phyloP scores from a whole-genome alignment of 2,329 filamentous ascomycete genomes.

The Pyrenochaeta sp. region DNA sequence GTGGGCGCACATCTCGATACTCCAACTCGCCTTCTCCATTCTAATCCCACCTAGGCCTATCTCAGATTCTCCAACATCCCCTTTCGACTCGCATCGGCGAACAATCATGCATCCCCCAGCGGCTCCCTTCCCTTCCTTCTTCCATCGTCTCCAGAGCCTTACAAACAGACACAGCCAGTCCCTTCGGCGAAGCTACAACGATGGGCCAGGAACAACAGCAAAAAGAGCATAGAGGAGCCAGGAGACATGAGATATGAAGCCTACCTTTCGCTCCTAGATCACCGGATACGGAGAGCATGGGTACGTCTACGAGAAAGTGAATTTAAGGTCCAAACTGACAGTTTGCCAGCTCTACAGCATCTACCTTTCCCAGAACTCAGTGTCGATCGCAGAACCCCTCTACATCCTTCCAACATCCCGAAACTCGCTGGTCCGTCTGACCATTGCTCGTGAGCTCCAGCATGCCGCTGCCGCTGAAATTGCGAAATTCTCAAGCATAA shows the following conservation, averaged over 20 bases:
- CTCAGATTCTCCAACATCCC: conserved; percentile 77
- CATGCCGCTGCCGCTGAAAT: conserved; percentile 78
- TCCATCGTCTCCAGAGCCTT: conserved; percentile 51
- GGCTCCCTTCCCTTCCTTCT: conserved; percentile 89
- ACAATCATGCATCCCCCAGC: conserved; percentile 90
- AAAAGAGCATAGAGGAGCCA: conserved; percentile 51
- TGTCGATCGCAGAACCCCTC: conserved; percentile 69
- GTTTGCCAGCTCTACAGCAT: conserved; percentile 72
- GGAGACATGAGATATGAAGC: conserved; percentile 70
- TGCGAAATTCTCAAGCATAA: conserved; percentile 66
- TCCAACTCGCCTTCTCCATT: conserved; percentile 1
- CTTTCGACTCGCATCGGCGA: conserved; percentile 74
- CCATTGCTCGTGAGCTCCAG: conserved; percentile 72
- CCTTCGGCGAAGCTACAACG: conserved; percentile 71
- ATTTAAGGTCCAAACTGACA: conserved; percentile 6
- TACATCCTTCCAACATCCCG: conserved; percentile 72
- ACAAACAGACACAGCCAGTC: conserved; percentile 55
- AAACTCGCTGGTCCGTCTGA: conserved; percentile 67
- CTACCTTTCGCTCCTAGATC: conserved; percentile 79
- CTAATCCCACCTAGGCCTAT: conserved; percentile 68
- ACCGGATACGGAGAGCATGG: conserved; percentile 85
- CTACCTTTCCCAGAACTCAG: conserved; percentile 78
- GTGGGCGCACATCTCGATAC: conserved; percentile 55
- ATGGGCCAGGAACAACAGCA: conserved; percentile 65
- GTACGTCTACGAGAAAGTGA: conserved; percentile 54